Evolutionary conservation across 2,329 filamentous ascomycete species (phyloP).

Genomic region (Beauveria pseudobassiana): DNA sequence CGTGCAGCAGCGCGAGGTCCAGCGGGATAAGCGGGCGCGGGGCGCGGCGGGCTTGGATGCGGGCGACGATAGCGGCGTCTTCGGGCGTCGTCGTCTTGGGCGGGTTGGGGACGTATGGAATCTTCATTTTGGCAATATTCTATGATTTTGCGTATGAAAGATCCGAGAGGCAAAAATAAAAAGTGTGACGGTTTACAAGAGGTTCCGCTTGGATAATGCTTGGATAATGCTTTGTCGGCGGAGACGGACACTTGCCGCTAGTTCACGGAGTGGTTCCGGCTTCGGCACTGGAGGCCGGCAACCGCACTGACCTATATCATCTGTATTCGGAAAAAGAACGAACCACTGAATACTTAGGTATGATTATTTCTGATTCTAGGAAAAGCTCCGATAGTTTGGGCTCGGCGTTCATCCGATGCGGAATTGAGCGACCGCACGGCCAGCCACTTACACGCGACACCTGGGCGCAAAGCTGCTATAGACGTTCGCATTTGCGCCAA

Average conservation of each 20-base stretch:
- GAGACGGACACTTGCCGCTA: neutral
- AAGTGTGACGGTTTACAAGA: neutral
- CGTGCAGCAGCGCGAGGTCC: slow-evolving; percentile 70
- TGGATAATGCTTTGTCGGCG: neutral
- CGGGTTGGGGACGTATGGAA: slow-evolving; percentile 55
- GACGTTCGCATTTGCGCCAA: too few relatives aligned
- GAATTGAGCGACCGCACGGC: neutral
- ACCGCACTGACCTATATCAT: neutral
- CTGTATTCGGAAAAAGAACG: neutral
- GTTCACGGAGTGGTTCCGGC: neutral
- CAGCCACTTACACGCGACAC: neutral
- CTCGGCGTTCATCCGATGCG: neutral
- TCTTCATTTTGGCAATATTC: slow-evolving; percentile 44
- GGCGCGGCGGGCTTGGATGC: slow-evolving; percentile 56
- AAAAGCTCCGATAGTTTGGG: neutral
- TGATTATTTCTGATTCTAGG: too few relatives aligned
- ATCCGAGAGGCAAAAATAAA: neutral
- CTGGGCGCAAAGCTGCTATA: neutral
- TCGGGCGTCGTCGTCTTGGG: slow-evolving; percentile 36
- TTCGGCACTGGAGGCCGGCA: slow-evolving; percentile 8
- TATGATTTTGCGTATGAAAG: neutral
- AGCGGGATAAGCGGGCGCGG: slow-evolving; percentile 66
- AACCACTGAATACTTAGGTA: neutral
- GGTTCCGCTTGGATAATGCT: neutral
- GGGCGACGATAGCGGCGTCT: slow-evolving; percentile 51